Evolutionary conservation across 164 flowering plant species (phyloP), one percentile per base, ranked within the genome.

Genomic region (Warburgia ugandensis): DNA sequence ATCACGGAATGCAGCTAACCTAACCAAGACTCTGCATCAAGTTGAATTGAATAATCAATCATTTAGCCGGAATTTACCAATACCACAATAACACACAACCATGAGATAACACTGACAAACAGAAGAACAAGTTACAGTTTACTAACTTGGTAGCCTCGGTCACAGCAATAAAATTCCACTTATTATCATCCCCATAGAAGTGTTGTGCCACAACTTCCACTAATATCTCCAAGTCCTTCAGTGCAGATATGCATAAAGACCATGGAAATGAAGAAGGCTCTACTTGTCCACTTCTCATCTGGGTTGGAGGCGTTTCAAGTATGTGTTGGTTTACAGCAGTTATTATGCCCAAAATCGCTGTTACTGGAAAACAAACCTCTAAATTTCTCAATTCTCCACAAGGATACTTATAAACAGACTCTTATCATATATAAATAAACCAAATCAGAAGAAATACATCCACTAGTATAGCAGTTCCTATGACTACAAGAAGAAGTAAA

Each of bases 201-300:
- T 84, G 83, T 44, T 86, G 74, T 6, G 97, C 99, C 7, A 42
- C 81, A 41, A 94, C 99, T 78, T 94, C 99, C 51, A 84, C 79
- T 53, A 94, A 72, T 7, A 90, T 86, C 61, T 94, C 99, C 78
- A 86, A 66, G 66, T 94, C 96, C 48, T 84, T 94, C 1, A 83
- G 42, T 3, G 77, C 68, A 45, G 97, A 82, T 54, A 94, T 74
- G 63, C 80, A 79, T 35, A 94, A 74, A 2, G 96, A 59, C 69
- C 76, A 84, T n/a, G n/a, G n/a, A 45, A 92, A 92, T 64, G 75
- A 77, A 21, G 78, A 67, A 19, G 77, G 68, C 49, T 72, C 76
- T 17, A 27, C 43, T 30, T 60, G 39, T 26, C 75, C 69, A 4
- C 22, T 27, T 29, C 23, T 67, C 41, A 29, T 54, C 32, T 23